Evolutionary conservation across 2,329 filamentous ascomycete species (phyloP).

Genomic region (Scytalidium lignicola): DNA sequence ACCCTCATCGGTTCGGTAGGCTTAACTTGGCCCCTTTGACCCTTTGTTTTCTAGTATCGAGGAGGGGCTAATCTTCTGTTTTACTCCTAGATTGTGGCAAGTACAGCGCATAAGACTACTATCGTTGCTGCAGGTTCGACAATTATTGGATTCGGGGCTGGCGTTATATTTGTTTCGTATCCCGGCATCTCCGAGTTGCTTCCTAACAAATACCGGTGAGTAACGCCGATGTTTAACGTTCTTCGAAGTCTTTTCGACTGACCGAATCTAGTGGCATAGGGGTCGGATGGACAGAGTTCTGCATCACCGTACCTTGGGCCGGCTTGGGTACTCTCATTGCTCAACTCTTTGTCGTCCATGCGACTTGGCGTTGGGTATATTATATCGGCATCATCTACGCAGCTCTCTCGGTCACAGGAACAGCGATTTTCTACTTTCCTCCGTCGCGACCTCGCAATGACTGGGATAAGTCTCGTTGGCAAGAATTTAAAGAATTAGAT

Average conservation of each 20-base stretch:
- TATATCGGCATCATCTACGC: constrained; percentile 42
- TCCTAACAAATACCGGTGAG: constrained; percentile 36
- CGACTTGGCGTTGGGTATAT: constrained; percentile 46
- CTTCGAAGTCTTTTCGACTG: constrained; percentile 1
- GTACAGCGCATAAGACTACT: constrained; percentile 19
- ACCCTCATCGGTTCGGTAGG: constrained; percentile 19
- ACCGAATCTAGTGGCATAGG: constrained; percentile 20
- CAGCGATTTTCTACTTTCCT: constrained; percentile 41
- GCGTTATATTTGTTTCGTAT: constrained; percentile 30
- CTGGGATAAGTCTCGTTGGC: constrained; percentile 30
- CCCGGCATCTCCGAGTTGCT: constrained; percentile 35
- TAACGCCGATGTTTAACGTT: too few relatives aligned
- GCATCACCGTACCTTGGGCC: constrained; percentile 24
- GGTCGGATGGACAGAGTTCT: constrained; percentile 26
- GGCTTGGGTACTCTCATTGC: constrained; percentile 23
- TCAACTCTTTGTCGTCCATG: constrained; percentile 29
- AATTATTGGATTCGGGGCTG: constrained; percentile 29
- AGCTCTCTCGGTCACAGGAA: constrained; percentile 33
- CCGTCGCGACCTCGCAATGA: constrained; percentile 39
- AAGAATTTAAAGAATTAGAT: constrained; percentile 40
- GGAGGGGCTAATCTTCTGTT: background rate
- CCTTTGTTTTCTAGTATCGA: constrained; percentile 19
- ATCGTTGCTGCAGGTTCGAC: constrained; percentile 25
- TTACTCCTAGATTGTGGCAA: constrained; percentile 19
- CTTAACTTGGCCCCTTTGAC: constrained; percentile 10